Base-by-base conservation (phyloP, 306 rosid genomes). In the Datisca glomerata region DNA sequence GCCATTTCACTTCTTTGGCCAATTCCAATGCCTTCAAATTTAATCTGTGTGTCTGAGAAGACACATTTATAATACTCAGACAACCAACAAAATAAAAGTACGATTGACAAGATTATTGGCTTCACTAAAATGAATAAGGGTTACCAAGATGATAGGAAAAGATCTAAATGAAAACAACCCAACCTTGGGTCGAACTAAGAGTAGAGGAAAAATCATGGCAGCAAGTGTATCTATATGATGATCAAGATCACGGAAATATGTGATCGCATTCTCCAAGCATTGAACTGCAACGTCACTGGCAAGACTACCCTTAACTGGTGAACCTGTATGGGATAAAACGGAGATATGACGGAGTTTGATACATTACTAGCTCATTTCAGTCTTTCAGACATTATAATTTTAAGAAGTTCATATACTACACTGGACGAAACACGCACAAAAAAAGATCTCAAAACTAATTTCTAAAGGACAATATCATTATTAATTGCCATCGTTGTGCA, bases 131-230 rank as follows among this genome's bases (percentile, higher is more conserved):
- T 43, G 41, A 53, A 17, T 18, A 45, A 51, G 20, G 27, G 45
- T 56, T 37, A 32, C 31, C n/a, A n/a, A n/a, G 20, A 18, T 9
- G 43, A 59, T 41, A 38, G 42, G 18, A 32, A 64, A 50, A 36
- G 38, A 46, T 31, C 9, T 14, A 12, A 31, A 31, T 31, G n/a
- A 4, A 2, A 31, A 31, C n/a, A 2, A 31, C 9, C 44, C 22
- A 35, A 86, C 97, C 97, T 87, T 81, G 34, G 82, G 94, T 38
- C 63, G 57, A 63, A 70, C 57, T 59, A 87, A 47, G 53, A 87
- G 93, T 36, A 83, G 33, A 6, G 97, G 94, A 65, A 78, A 83
- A 22, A 75, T 64, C 81, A 76, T 49, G 18, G 72, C 72, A 69
- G 77, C 73, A 32, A 72, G 21, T 24, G 12, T 65, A 54, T 67